Evolutionary conservation across 2,329 filamentous ascomycete species (phyloP).

Genomic region (Coniochaeta sp.): DNA sequence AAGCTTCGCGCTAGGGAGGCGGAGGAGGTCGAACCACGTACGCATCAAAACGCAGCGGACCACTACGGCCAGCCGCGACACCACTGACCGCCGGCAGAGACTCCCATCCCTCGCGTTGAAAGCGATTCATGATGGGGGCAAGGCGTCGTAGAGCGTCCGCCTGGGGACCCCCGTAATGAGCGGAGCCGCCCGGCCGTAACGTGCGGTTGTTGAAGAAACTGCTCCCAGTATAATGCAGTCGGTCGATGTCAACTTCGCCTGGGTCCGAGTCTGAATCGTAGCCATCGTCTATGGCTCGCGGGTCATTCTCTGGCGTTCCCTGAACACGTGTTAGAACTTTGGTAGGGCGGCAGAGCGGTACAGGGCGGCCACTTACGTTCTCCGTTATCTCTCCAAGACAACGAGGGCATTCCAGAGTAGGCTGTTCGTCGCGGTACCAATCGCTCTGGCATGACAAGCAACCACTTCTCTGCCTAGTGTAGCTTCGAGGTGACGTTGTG

Average conservation of each 20-base stretch:
- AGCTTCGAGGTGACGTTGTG: conserved; percentile 38
- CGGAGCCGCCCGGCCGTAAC: conserved; percentile 17
- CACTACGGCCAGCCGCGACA: conserved; percentile 14
- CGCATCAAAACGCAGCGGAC: conserved; percentile 34
- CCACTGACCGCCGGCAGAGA: conserved; percentile 28
- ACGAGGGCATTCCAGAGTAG: conserved; percentile 62
- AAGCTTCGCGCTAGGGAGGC: conserved; percentile 7
- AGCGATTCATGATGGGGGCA: conserved; percentile 33
- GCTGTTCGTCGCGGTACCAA: conserved; percentile 67
- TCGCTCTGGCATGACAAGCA: conserved; percentile 73
- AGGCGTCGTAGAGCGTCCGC: conserved; percentile 33
- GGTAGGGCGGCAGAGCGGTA: conserved; percentile 4
- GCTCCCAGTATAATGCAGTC: conserved; percentile 35
- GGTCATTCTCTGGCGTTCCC: conserved; percentile 54
- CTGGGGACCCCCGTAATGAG: conserved; percentile 7
- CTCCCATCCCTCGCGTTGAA: conserved; percentile 19
- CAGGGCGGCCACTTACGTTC: conserved; percentile 59
- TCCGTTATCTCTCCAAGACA: conserved; percentile 77
- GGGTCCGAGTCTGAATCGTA: conserved; percentile 42
- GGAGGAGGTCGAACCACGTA: conserved; percentile 24
- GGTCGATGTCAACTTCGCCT: conserved; percentile 52
- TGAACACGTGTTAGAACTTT: conserved; percentile 23
- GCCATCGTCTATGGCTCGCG: conserved; percentile 32
- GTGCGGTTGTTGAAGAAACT: conserved; percentile 33
- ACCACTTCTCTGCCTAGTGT: conserved; percentile 60